Percentiles rank a stretch among this genome's conserved stretches.
These are phyloP conservation scores for Symbiodinium pilosum DNA, from an alignment of 73 alveolate species.

Conservation along the genomic window DNA sequence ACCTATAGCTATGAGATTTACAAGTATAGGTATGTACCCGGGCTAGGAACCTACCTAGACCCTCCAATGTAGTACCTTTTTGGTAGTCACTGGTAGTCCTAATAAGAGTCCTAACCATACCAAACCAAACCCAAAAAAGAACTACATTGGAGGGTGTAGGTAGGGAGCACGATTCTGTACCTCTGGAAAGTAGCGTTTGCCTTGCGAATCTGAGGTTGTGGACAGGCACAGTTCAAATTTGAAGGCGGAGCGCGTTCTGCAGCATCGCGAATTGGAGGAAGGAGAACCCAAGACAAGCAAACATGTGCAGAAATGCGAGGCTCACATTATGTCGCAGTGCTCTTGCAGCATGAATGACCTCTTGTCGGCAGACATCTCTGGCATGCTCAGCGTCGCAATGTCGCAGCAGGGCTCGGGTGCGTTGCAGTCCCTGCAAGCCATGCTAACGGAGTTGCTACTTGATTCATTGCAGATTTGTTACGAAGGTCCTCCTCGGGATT, in stretches of 20 bases:
- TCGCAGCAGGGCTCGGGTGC: background rate
- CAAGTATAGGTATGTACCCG: too few species aligned
- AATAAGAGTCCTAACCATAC: too few species aligned
- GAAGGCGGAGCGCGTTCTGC: background rate
- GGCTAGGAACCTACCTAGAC: too few species aligned
- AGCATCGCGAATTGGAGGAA: too few species aligned
- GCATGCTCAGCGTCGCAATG: background rate
- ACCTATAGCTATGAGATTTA: too few species aligned
- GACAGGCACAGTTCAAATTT: constrained; percentile 1
- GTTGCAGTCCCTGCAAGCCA: background rate
- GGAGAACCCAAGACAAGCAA: too few species aligned
- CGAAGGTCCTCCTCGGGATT: background rate
- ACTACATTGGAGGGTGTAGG: too few species aligned
- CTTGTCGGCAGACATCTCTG: background rate
- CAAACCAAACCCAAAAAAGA: too few species aligned
- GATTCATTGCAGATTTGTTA: background rate
- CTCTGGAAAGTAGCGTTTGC: too few species aligned
- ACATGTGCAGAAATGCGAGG: background rate
- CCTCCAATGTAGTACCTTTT: too few species aligned
- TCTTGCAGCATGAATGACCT: background rate
- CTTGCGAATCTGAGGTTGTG: background rate
- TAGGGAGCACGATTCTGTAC: too few species aligned
- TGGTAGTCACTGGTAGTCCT: too few species aligned
- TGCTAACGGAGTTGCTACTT: background rate
- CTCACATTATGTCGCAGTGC: background rate